Conservation (phyloP, 2,329 filamentous ascomycete genomes). For the Ustilaginoidea virens region DNA sequence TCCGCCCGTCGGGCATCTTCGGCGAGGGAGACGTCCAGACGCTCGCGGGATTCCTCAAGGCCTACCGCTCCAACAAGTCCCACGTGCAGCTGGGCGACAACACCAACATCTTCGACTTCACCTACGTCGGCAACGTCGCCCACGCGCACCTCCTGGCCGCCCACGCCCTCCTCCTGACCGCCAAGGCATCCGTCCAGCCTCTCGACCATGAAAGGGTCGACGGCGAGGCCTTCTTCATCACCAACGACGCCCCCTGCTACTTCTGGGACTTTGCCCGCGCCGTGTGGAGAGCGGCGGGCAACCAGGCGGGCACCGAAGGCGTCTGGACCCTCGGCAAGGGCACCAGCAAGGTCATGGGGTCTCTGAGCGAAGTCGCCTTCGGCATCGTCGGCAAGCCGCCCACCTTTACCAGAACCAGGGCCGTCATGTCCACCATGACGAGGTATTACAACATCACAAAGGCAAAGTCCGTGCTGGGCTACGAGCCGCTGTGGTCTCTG, state of each 20-base stretch:
- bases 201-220: slow-evolving; percentile 60
- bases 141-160: slow-evolving; percentile 76
- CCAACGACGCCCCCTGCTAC: slow-evolving; percentile 76
- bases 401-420: slow-evolving; percentile 42
- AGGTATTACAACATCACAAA: slow-evolving; percentile 66
- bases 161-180: slow-evolving; percentile 50
- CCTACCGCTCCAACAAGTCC: slow-evolving; percentile 53
- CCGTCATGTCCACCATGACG: slow-evolving; percentile 57
- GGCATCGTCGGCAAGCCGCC: slow-evolving; percentile 33
- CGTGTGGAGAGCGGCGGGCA: slow-evolving; percentile 54
- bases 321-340: slow-evolving; percentile 39
- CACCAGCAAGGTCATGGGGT: slow-evolving; percentile 35
- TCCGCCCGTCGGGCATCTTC: slow-evolving; percentile 81
- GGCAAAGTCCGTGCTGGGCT: slow-evolving; percentile 55
- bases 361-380: slow-evolving; percentile 35
- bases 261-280: slow-evolving; percentile 80
- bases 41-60: slow-evolving; percentile 57
- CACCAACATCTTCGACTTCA: slow-evolving; percentile 48
- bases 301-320: slow-evolving; percentile 31
- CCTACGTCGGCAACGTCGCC: slow-evolving; percentile 47
- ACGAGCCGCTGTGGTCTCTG: slow-evolving; percentile 49
- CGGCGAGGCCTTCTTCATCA: slow-evolving; percentile 80
- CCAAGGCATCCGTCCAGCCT: slow-evolving; percentile 40
- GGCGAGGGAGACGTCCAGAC: slow-evolving; percentile 75
- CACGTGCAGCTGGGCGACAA: slow-evolving; percentile 66